Evolutionary conservation across 495 filamentous ascomycete species (phyloP).

Genomic region (Tuber melanosporum): DNA sequence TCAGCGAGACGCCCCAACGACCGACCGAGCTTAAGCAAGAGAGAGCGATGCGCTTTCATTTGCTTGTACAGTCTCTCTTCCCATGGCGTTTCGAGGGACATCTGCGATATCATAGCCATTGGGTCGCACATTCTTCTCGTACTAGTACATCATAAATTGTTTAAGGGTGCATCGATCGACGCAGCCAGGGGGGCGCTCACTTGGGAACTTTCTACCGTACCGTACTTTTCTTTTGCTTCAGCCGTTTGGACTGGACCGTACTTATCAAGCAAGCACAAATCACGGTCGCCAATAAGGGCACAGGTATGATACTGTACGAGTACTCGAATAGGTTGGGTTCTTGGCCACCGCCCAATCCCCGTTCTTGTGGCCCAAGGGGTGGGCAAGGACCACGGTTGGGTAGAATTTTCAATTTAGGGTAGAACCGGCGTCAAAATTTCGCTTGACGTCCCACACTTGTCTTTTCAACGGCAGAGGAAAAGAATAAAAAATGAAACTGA

Average conservation of each 20-base stretch:
- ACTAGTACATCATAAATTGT: neutral
- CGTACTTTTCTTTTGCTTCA: neutral
- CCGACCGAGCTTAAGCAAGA: neutral
- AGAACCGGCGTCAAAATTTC: constrained; percentile 10
- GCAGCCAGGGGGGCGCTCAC: neutral
- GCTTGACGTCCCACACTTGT: constrained; percentile 8
- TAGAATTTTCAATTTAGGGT: neutral
- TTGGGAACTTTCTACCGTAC: neutral
- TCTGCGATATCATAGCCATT: neutral
- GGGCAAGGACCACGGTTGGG: constrained; percentile 23
- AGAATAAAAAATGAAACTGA: constrained; percentile 5
- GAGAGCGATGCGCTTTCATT: neutral
- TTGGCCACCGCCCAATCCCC: constrained; percentile 17
- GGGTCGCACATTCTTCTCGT: neutral
- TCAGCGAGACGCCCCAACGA: neutral
- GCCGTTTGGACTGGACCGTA: neutral
- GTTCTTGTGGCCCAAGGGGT: constrained; percentile 20
- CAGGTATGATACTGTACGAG: neutral
- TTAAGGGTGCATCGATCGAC: neutral
- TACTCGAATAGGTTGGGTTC: neutral
- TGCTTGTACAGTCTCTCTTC: neutral
- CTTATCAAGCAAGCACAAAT: neutral
- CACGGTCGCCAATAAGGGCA: neutral
- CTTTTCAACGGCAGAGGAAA: neutral
- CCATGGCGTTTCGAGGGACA: neutral